phyloP scores from a whole-genome alignment of 2,329 filamentous ascomycete genomes.

The Pestalotiopsis sp. region DNA sequence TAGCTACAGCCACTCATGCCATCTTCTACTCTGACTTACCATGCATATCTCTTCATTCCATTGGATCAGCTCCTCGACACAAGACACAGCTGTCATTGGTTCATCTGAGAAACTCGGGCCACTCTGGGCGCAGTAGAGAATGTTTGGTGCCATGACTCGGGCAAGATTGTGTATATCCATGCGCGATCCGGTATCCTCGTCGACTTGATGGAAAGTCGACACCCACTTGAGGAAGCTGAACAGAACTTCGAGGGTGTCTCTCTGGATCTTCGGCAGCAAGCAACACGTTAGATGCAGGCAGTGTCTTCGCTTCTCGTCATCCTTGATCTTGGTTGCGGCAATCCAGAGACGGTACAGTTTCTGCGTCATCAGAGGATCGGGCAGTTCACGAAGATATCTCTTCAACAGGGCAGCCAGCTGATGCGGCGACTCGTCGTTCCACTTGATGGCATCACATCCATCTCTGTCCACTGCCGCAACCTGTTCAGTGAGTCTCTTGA shows the following conservation, averaged over 20 bases:
- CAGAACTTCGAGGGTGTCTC: slow-evolving; percentile 91
- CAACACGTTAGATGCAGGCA: slow-evolving; percentile 91
- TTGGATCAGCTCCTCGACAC: slow-evolving; percentile 87
- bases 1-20: background rate
- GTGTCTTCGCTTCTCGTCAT: slow-evolving; percentile 79
- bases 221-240: slow-evolving; percentile 98
- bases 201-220: slow-evolving; percentile 93
- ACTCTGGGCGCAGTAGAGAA: slow-evolving; percentile 74
- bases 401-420: slow-evolving; percentile 93
- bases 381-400: slow-evolving; percentile 91
- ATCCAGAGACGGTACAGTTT: slow-evolving; percentile 93
- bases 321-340: slow-evolving; percentile 82
- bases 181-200: slow-evolving; percentile 95
- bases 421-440: slow-evolving; percentile 87
- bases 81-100: slow-evolving; percentile 90
- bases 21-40: slow-evolving; percentile 60
- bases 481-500: slow-evolving; percentile 86
- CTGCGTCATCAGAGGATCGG: slow-evolving; percentile 91
- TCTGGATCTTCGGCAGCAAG: slow-evolving; percentile 86
- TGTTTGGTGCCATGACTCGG: slow-evolving; percentile 96
- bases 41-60: slow-evolving; percentile 97
- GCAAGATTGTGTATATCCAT: slow-evolving; percentile 99
- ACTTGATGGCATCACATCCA: slow-evolving; percentile 81
- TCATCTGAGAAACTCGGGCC: slow-evolving; percentile 75
- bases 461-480: slow-evolving; percentile 85